phyloP scores from a whole-genome alignment of 768 basidiomycete species.

The Brasilioporus rufonigricans region DNA sequence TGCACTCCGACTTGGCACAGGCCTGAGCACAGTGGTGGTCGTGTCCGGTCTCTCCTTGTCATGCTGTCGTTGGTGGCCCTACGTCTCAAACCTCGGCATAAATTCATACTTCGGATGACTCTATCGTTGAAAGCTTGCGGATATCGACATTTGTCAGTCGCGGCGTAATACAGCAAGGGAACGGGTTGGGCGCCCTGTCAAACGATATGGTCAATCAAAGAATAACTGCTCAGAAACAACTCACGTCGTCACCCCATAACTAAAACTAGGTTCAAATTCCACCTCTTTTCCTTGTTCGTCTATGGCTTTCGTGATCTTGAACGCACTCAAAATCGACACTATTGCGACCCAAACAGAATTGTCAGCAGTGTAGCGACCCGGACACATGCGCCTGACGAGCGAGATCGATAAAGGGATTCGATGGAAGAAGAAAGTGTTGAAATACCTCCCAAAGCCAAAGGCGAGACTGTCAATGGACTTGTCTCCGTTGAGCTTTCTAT shows the following conservation, averaged over 20 bases:
- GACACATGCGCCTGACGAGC: slow-evolving; percentile 27
- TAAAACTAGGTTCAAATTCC: slow-evolving; percentile 29
- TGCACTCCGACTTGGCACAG: too few species aligned
- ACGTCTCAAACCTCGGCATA: not conserved
- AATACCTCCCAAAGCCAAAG: slow-evolving; percentile 23
- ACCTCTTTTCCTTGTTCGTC: slow-evolving; percentile 29
- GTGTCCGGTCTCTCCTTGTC: too few species aligned
- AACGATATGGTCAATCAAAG: not conserved
- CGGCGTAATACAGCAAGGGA: not conserved
- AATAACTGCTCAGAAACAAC: not conserved
- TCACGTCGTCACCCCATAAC: not conserved
- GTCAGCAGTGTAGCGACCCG: slow-evolving; percentile 33
- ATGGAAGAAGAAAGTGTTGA: not conserved
- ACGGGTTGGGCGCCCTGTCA: not conserved
- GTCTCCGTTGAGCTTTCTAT: slow-evolving; percentile 5
- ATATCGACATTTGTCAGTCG: not conserved
- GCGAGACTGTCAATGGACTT: not conserved
- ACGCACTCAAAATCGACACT: slow-evolving; percentile 24
- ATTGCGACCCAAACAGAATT: slow-evolving; percentile 29
- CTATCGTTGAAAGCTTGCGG: not conserved
- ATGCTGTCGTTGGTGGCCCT: not conserved
- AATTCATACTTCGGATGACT: not conserved
- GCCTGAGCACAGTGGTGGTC: too few species aligned
- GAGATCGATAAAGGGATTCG: not conserved
- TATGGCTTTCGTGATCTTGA: slow-evolving; percentile 25